Evolutionary conservation across 257 asterid genomes (phyloP), one percentile per base, ranked within the genome.

Genomic region (Jacaranda mimosifolia): DNA sequence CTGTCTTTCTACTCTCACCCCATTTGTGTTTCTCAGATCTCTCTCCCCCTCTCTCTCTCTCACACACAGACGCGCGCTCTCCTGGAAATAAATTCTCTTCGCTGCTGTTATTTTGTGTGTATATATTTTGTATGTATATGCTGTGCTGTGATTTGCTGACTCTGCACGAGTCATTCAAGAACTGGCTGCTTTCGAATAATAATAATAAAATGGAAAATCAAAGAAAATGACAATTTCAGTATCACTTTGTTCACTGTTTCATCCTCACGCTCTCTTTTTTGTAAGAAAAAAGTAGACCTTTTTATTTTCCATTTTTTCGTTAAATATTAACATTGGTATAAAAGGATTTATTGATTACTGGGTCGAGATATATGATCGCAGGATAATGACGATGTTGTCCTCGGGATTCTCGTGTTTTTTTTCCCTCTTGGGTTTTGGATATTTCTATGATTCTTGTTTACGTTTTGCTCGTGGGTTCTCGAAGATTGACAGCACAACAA

Each of bases 61-160:
- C 9, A 1, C 15, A 52, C 77, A 63, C n/a, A n/a, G n/a, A n/a
- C n/a, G n/a, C n/a, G n/a, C 81, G 45, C 70, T 80, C 78, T 78
- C 49, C 19, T 39, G 3, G 49, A 74, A 81, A 67, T 57, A 36
- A 82, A 71, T 77, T 79, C 62, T 32, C 42, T 65, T 67, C 65
- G 71, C 74, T 68, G 62, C 53, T 51, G 65, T 74, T 70, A 42
- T 63, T 13, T 79, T 21, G 35, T 69, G 39, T 70, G 21, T 74
- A 45, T 69, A 9, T 35, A 35, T 8, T 64, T 12, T 21, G 11
- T 72, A 18, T 43, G 39, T 45, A 65, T n/a, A 58, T 72, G 63
- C 46, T 62, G 73, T 43, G 85, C 80, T 83, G 86, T 77, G 85
- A 72, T 63, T 67, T 76, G 85, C 75, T 86, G 89, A 85, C 85